Conservation (phyloP, 148 eudicot species). For the Vaccinium darrowii region DNA sequence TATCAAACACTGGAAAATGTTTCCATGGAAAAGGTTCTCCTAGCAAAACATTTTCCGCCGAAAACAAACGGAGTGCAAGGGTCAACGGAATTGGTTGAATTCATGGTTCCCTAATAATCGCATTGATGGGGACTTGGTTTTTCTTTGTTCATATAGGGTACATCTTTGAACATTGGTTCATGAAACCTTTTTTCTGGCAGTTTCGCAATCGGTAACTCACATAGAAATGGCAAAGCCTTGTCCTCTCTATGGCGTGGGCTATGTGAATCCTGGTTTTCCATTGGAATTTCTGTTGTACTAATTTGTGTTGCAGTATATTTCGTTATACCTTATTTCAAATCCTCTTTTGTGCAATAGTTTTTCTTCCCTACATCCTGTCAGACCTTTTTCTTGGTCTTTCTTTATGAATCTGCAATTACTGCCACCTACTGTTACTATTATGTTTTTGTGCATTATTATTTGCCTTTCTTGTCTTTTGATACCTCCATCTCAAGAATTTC, state of each 20-base stretch:
- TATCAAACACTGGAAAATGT: too few relatives aligned
- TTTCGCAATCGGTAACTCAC: background rate
- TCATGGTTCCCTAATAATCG: background rate
- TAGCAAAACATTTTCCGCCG: too few relatives aligned
- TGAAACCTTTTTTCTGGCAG: background rate
- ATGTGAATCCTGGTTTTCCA: too few relatives aligned
- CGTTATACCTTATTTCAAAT: background rate
- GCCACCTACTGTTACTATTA: background rate
- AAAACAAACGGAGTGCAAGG: background rate
- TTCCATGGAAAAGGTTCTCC: too few relatives aligned
- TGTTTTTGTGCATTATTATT: background rate
- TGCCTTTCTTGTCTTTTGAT: background rate
- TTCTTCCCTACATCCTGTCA: background rate
- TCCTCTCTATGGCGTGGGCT: too few relatives aligned
- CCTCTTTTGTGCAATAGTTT: background rate
- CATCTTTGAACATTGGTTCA: background rate
- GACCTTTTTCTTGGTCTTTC: background rate
- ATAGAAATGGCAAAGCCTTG: too few relatives aligned
- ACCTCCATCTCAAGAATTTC: background rate
- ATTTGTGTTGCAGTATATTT: background rate
- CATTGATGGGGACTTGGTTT: slow-evolving; percentile 1
- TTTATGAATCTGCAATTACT: background rate
- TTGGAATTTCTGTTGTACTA: too few relatives aligned
- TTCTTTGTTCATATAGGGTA: background rate
- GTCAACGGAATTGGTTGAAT: background rate